A percentile compares a stretch with the other conserved stretches of the same genome.
Conservation (phyloP, 192 early-diverging fungal species). For the Spinellus fusiger region DNA sequence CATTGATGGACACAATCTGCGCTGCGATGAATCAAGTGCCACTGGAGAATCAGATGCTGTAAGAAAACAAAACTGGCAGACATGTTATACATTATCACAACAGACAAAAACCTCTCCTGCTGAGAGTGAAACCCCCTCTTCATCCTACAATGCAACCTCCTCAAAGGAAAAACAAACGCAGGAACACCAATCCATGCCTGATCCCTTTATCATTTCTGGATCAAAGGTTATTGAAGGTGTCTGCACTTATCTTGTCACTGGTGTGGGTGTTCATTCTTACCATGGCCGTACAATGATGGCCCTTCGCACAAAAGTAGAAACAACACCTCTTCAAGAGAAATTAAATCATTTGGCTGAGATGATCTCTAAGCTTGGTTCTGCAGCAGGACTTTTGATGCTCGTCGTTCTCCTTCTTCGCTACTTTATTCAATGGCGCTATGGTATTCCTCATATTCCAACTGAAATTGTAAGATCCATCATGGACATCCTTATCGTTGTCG, state of each 20-base stretch:
- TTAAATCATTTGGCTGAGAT: conserved; percentile 82
- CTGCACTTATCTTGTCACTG: conserved; percentile 78
- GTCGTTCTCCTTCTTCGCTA: conserved; percentile 84
- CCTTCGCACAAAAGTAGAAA: conserved; percentile 75
- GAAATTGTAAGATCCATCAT: conserved; percentile 61
- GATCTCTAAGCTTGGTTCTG: conserved; percentile 92
- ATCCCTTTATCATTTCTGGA: conserved; percentile 90
- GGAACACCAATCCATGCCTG: conserved; percentile 31
- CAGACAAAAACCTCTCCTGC: not conserved
- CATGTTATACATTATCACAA: conserved; percentile 21
- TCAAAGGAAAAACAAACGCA: conserved; percentile 17
- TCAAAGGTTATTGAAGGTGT: conserved; percentile 88
- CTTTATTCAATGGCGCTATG: conserved; percentile 50
- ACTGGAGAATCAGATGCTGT: conserved; percentile 95
- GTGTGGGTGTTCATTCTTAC: conserved; percentile 81
- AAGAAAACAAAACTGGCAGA: conserved; percentile 62
- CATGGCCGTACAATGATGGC: conserved; percentile 87
- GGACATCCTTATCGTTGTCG: conserved; percentile 80
- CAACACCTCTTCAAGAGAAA: conserved; percentile 91
- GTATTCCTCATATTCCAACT: conserved; percentile 28
- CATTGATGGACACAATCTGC: conserved; percentile 72
- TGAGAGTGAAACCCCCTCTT: not conserved
- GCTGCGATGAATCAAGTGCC: conserved; percentile 86
- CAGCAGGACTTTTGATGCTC: conserved; percentile 81
- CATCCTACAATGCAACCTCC: not conserved